These are phyloP conservation scores for Volvox reticuliferus DNA, from an alignment of 139 green algal genomes.

Conservation along the genomic window DNA sequence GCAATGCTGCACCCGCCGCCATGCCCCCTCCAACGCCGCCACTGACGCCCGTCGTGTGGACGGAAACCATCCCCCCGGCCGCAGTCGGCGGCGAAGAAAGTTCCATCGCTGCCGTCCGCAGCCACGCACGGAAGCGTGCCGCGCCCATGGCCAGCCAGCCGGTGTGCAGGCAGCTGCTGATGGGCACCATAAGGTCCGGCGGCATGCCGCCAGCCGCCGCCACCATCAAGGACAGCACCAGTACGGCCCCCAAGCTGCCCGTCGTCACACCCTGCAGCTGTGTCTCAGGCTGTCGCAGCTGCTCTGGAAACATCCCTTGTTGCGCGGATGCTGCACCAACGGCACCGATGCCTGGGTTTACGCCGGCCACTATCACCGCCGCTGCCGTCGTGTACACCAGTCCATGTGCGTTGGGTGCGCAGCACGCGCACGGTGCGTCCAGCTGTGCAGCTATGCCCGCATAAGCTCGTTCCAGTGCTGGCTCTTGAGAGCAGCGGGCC, in stretches of 20 bases:
- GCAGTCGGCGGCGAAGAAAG: not conserved
- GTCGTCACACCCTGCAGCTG: not conserved
- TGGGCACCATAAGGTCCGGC: slow-evolving; percentile 61
- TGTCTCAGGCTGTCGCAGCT: not conserved
- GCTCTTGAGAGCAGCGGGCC: not conserved
- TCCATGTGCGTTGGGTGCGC: not conserved
- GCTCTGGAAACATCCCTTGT: not conserved
- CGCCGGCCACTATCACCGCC: not conserved
- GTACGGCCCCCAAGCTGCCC: slow-evolving; percentile 13
- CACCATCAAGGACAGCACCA: slow-evolving; percentile 60
- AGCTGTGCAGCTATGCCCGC: not conserved
- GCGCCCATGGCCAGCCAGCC: slow-evolving; percentile 58
- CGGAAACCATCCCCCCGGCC: not conserved
- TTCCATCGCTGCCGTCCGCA: slow-evolving; percentile 4
- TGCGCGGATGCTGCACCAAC: no score
- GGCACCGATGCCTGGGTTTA: slow-evolving; percentile 25
- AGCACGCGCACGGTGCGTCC: not conserved
- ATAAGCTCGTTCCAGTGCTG: not conserved
- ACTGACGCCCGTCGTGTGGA: not conserved
- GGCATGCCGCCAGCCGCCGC: slow-evolving; percentile 67
- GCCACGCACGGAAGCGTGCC: slow-evolving; percentile 36
- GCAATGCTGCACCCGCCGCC: slow-evolving; percentile 2
- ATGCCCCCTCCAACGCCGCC: not conserved
- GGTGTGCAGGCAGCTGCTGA: slow-evolving; percentile 59
- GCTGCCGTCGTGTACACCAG: not conserved